Base-by-base conservation (phyloP, 305 asterid species). In the Fraxinus platypoda region DNA sequence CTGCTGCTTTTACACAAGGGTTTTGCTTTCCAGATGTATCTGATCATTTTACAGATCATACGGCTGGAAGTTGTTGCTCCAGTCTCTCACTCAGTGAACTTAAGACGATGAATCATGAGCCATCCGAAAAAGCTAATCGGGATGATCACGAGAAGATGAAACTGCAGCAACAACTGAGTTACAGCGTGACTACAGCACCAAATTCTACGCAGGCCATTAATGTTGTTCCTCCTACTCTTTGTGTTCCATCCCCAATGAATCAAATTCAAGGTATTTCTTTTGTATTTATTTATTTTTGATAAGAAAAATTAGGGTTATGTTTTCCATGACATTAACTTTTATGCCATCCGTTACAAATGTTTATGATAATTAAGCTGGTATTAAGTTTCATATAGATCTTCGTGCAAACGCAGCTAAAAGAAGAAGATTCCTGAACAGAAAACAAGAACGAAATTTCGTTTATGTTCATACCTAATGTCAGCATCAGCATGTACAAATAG, bases 201-300 rank as follows among this genome's bases (percentile, higher is more conserved):
- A 35, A 76, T 80, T 30, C 78, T 52, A 43, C 80, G 35, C 82
- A 78, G 23, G n/a, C 85, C 34, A 21, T 59, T 41, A 64, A 64
- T 64, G 34, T 64, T 64, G 72, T 78, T 54, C 78, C 84, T 78
- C 83, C 91, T 3, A 64, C 85, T 77, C 38, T 77, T 66, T 35
- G 84, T 41, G 52, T 84, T 59, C 74, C 92, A 71, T 83, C 91
- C 11, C 83, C 88, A 52, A 37, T 75, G 8, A 85, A 75, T 81
- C 85, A 84, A 41, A 57, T 85, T 82, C 89, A 83, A 89, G 98
- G 98, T 94, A 84, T 4, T 25, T 0, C 26, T 31, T 2, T 7
- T 62, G 1, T 35, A 35, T 35, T 35, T 35, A 35, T 46, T 19
- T 21, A 35, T 28, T 59, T 34, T 35, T 1, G 8, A 7, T 4